A percentile compares a stretch with the other conserved stretches of the same genome.
These are phyloP conservation scores for Choiromyces venosus DNA, from an alignment of 495 filamentous ascomycete species.

Conservation along the genomic window DNA sequence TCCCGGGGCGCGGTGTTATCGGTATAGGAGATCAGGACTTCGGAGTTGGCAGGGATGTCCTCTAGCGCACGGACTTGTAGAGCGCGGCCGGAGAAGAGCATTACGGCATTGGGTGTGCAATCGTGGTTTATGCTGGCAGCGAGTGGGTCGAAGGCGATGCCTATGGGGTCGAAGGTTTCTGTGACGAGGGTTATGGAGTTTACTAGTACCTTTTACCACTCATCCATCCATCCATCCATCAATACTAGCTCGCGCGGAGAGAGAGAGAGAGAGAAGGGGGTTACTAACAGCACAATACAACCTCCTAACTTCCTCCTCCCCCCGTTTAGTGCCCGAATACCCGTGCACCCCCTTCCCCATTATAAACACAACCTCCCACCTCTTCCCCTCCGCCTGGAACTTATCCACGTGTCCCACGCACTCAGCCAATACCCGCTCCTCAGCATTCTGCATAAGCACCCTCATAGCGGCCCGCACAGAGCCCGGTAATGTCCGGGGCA, in stretches of 20 bases:
- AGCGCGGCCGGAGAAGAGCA: constrained; percentile 54
- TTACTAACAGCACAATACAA: constrained; percentile 48
- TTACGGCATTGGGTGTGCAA: constrained; percentile 62
- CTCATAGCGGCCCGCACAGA: constrained; percentile 54
- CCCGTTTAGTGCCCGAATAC: constrained; percentile 49
- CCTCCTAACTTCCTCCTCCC: constrained; percentile 44
- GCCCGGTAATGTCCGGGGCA: constrained; percentile 53
- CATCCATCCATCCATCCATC: constrained; percentile 10
- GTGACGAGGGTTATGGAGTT: constrained; percentile 61
- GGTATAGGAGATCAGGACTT: constrained; percentile 65
- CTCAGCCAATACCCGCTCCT: constrained; percentile 32
- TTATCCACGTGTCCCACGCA: constrained; percentile 51
- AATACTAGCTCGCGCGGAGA: too few species aligned
- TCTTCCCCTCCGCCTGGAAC: constrained; percentile 41
- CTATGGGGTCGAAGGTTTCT: constrained; percentile 55
- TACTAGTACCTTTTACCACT: constrained; percentile 46
- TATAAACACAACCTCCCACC: constrained; percentile 50
- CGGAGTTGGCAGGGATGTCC: constrained; percentile 49
- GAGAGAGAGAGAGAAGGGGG: neutral
- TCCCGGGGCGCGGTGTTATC: constrained; percentile 54
- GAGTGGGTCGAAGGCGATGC: constrained; percentile 56
- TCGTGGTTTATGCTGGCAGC: constrained; percentile 63
- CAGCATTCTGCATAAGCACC: constrained; percentile 48
- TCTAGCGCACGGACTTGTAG: constrained; percentile 46
- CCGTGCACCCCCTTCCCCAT: constrained; percentile 51